A percentile compares a stretch with the other conserved stretches of the same genome.
phyloP scores from a whole-genome alignment of 2,329 filamentous ascomycete genomes.

The Botryotinia convoluta region DNA sequence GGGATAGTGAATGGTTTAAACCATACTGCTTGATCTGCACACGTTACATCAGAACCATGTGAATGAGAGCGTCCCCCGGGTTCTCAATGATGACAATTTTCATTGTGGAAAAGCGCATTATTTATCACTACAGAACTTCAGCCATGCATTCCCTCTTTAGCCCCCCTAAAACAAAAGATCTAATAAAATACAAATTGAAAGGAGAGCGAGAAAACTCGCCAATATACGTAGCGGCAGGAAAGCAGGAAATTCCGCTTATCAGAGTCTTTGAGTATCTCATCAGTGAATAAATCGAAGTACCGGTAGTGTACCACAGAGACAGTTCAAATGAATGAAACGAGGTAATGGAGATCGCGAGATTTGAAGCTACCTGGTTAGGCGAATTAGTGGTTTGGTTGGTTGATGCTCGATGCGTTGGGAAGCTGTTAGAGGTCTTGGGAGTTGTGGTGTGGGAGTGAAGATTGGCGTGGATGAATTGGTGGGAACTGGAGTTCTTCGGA shows the following conservation, averaged over 20 bases:
- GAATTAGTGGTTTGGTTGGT: neutral
- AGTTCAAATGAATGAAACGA: neutral
- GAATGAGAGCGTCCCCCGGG: neutral
- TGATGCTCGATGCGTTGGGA: neutral
- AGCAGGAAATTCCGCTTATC: neutral
- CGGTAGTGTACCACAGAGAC: accelerated
- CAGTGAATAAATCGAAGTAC: neutral
- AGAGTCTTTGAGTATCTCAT: neutral
- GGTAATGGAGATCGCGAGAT: neutral
- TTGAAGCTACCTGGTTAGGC: accelerated
- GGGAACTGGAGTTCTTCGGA: neutral
- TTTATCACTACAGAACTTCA: neutral
- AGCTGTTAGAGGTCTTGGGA: neutral
- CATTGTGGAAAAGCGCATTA: accelerated
- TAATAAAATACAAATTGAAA: neutral
- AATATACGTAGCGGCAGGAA: neutral
- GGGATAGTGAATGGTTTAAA: neutral
- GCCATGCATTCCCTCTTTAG: neutral
- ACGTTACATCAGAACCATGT: neutral
- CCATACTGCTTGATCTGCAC: neutral
- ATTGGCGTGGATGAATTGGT: neutral
- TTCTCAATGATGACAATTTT: neutral
- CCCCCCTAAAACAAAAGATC: neutral
- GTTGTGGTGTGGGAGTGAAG: neutral
- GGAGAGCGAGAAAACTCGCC: neutral